Base-by-base conservation (phyloP, 2,329 filamentous ascomycete species). In the Neoscytalidium dimidiatum region DNA sequence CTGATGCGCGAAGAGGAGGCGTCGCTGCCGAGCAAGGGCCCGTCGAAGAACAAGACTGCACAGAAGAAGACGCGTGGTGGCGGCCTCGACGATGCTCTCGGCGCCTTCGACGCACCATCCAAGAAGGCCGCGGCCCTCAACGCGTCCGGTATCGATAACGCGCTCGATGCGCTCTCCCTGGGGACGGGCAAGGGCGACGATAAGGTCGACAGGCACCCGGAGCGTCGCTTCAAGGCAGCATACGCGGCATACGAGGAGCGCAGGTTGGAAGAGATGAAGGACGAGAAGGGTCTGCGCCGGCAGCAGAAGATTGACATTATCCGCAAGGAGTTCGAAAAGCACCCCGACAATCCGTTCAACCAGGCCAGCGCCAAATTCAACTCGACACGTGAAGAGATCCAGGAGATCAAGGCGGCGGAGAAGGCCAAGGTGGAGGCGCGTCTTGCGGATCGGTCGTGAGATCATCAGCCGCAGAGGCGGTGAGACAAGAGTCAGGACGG, bases 311-410 rank as follows among this genome's bases (percentile, higher is more conserved):
- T 94, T 72, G 91, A 94, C 68, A 84, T 89, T 74, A 91, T 96
- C 70, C 81, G 86, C 68, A 96, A 96, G 83, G 95, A 98, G 81
- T 99, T 98, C 77, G 91, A 96, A 79, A 96, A 92, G 83, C 91
- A 91, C 73, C 90, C 92, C 1, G 94, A 98, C 72, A 99, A 99
- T 78, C 95, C 95, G 14, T 95, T 96, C 81, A 97, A 97, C 80
- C 92, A 96, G 81, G 88, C 90, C 17, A 87, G 83, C 60, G 91
- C 88, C 2, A 78, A 83, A 3, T 96, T 92, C 79, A 92, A 99
- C 78, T 87, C 92, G 62, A 86, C 85, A 23, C 90, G 87, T 78
- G 92, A 92, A 3, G 94, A 99, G 72, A 72, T 97, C 49, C 83
- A 83, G 56, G 83, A 86, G 56, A 80, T 94, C 66, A 86, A 83